Percentiles rank a stretch among this genome's conserved stretches.
Conservation (phyloP, 192 early-diverging fungal genomes). For the Kappamyces sp. region DNA sequence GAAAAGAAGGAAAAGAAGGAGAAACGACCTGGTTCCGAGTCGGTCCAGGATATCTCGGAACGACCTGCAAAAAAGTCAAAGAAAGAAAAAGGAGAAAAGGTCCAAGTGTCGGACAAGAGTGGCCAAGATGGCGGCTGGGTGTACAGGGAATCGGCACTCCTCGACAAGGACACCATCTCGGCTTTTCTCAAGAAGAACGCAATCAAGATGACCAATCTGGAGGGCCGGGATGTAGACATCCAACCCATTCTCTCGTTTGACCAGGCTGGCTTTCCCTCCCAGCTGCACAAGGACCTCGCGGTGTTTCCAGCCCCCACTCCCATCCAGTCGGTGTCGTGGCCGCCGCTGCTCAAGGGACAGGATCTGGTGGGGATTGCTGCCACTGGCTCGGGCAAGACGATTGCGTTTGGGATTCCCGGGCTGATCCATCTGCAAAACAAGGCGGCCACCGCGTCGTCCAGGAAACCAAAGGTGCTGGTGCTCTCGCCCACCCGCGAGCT, state of each 20-base stretch:
- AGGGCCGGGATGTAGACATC: slow-evolving; percentile 11
- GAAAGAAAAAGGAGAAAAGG: slow-evolving; percentile 36
- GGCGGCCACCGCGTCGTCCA: slow-evolving; percentile 11
- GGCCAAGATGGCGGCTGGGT: slow-evolving; percentile 32
- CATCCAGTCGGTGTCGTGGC: slow-evolving; percentile 94
- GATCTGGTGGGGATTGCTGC: slow-evolving; percentile 86
- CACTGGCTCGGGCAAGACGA: slow-evolving; percentile 35
- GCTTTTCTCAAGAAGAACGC: slow-evolving; percentile 33
- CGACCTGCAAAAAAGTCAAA: slow-evolving; percentile 42
- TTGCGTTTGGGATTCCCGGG: slow-evolving; percentile 69
- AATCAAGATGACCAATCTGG: slow-evolving; percentile 31
- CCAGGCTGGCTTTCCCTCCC: slow-evolving; percentile 62
- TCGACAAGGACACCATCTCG: slow-evolving; percentile 19
- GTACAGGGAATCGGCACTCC: slow-evolving; percentile 19
- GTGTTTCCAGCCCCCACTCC: slow-evolving; percentile 81
- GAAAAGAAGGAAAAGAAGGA: slow-evolving; percentile 18
- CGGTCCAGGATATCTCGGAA: not conserved
- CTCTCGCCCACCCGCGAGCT: slow-evolving; percentile 60
- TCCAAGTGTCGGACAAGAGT: not conserved
- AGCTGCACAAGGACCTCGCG: slow-evolving; percentile 57
- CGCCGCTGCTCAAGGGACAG: slow-evolving; percentile 68
- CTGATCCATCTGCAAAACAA: slow-evolving; percentile 60
- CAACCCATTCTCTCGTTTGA: slow-evolving; percentile 69
- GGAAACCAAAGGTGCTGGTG: slow-evolving; percentile 45
- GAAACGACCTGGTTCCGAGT: not conserved